phyloP scores from a whole-genome alignment of 148 eudicot genomes.

The Dianthus caryophyllus region DNA sequence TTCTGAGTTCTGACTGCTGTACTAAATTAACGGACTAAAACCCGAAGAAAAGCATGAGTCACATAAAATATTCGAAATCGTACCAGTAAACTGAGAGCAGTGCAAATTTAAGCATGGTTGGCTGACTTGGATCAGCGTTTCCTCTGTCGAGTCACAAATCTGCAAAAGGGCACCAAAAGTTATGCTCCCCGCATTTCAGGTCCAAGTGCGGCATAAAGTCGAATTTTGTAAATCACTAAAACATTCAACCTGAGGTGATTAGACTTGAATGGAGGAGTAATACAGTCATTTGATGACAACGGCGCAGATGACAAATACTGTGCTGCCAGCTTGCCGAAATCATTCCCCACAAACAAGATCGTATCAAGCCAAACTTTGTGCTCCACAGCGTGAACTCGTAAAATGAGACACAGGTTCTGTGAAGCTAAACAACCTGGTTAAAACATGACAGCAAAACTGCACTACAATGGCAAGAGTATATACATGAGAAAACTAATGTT shows the following conservation, averaged over 20 bases:
- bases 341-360: neutral
- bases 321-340: neutral
- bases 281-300: no score
- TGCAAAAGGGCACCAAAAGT: no score
- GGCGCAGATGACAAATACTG: neutral
- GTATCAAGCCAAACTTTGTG: neutral
- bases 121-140: no score
- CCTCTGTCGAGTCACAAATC: no score
- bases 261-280: no score
- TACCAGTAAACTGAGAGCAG: constrained; percentile 2
- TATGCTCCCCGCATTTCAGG: neutral
- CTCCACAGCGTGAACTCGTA: neutral
- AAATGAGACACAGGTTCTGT: neutral
- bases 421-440: neutral
- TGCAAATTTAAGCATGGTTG: neutral
- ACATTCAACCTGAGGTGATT: no score
- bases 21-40: no score
- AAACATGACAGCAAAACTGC: neutral
- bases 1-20: no score
- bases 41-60: no score
- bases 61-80: neutral
- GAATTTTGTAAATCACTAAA: no score
- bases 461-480: neutral
- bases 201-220: no score
- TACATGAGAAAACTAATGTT: neutral